phyloP scores from a whole-genome alignment of 352 stramenopile genomes.

The Plasmopara halstedii region DNA sequence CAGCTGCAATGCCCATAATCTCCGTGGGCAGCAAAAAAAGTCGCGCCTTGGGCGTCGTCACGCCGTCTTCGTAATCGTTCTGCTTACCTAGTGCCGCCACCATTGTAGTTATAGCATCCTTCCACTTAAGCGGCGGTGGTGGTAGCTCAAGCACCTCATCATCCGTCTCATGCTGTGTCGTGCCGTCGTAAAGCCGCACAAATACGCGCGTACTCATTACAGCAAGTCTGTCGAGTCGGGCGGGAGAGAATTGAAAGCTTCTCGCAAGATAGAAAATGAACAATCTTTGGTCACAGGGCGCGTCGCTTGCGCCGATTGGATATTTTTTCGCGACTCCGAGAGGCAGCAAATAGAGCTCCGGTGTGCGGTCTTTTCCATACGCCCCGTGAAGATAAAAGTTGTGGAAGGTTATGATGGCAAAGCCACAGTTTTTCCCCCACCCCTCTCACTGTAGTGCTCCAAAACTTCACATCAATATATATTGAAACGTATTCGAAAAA shows the following conservation, averaged over 20 bases:
- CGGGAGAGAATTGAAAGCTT: slow-evolving; percentile 6
- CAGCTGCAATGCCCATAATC: slow-evolving; percentile 45
- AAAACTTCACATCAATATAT: background rate
- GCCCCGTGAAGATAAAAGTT: background rate
- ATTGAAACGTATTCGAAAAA: too few species aligned
- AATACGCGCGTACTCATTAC: slow-evolving; percentile 60
- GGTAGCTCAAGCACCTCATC: slow-evolving; percentile 65
- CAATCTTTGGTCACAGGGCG: slow-evolving; percentile 3
- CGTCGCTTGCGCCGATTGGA: slow-evolving; percentile 12
- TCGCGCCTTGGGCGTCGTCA: slow-evolving; percentile 34
- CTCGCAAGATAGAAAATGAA: slow-evolving; percentile 27
- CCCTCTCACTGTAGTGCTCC: slow-evolving; percentile 9
- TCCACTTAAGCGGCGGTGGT: slow-evolving; percentile 58
- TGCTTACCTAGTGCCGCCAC: slow-evolving; percentile 49
- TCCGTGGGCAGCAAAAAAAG: slow-evolving; percentile 61
- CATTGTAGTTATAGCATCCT: slow-evolving; percentile 52
- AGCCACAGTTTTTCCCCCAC: slow-evolving; percentile 39
- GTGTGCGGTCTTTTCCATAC: slow-evolving; percentile 4
- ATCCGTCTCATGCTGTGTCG: slow-evolving; percentile 38
- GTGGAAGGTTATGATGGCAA: slow-evolving; percentile 9
- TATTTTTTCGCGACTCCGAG: slow-evolving; percentile 6
- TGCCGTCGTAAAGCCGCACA: slow-evolving; percentile 65
- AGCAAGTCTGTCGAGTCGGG: background rate
- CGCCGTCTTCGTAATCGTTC: slow-evolving; percentile 33
- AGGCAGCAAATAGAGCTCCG: background rate